Evolutionary conservation across 768 basidiomycete genomes (phyloP).

Genomic region (Paxillus ammoniavirescens): DNA sequence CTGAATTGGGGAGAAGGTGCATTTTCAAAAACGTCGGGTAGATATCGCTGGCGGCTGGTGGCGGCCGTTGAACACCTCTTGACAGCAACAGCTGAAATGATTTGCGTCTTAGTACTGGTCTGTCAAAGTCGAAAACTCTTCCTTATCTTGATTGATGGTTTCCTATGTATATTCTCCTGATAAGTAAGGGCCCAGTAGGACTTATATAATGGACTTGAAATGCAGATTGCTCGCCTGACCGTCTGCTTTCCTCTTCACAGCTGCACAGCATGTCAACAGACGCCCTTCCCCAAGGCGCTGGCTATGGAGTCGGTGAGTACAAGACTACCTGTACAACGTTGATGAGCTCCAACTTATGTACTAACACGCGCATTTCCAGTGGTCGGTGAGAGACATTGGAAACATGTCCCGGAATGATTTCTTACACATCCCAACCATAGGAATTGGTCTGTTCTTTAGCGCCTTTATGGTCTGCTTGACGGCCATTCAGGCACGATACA

Average conservation of each 20-base stretch:
- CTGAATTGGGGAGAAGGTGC: neutral
- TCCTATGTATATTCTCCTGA: conserved; percentile 5
- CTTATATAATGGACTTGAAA: conserved; percentile 10
- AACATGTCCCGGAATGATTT: neutral
- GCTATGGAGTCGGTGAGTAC: conserved; percentile 75
- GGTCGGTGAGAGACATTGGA: conserved; percentile 39
- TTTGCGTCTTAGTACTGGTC: neutral
- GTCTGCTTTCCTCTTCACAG: neutral
- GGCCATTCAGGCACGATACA: conserved; percentile 81
- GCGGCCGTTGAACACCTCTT: too few species aligned
- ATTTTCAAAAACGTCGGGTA: too few species aligned
- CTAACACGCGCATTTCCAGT: conserved; percentile 33
- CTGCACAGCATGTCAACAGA: conserved; percentile 24
- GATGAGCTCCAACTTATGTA: neutral
- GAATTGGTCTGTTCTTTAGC: conserved; percentile 87
- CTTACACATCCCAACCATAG: conserved; percentile 33
- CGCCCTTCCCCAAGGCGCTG: conserved; percentile 76
- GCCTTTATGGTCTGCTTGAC: conserved; percentile 78
- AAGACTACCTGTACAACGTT: neutral
- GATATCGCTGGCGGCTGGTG: too few species aligned
- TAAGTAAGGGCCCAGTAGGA: conserved; percentile 20
- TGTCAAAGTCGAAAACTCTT: too few species aligned
- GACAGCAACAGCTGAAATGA: neutral
- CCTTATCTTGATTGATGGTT: conserved; percentile 15
- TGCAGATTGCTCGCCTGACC: neutral